Evolutionary conservation across 73 alveolate species (phyloP), one percentile per base, ranked within the genome.

Genomic region (Paramecium caudatum): DNA sequence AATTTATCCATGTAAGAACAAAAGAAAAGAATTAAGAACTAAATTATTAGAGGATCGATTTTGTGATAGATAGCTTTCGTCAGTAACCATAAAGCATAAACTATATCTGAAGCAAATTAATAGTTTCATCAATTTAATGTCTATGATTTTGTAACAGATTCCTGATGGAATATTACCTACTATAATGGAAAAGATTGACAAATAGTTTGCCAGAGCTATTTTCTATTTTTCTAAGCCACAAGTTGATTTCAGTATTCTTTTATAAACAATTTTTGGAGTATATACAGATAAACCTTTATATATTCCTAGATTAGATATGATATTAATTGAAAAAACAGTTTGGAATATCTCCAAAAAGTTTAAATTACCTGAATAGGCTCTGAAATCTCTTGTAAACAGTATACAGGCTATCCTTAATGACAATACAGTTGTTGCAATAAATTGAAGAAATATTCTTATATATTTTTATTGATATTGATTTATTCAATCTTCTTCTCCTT

Each of bases 401-500:
- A n/a, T n/a, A n/a, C n/a, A n/a, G n/a, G n/a, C n/a, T n/a, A n/a
- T n/a, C n/a, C n/a, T n/a, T n/a, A n/a, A n/a, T n/a, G n/a, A n/a
- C n/a, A n/a, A n/a, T n/a, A n/a, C n/a, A n/a, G n/a, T n/a, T n/a
- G n/a, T n/a, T n/a, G n/a, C n/a, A n/a, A n/a, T n/a, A n/a, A n/a
- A n/a, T n/a, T n/a, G n/a, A n/a, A n/a, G n/a, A n/a, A n/a, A n/a
- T n/a, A n/a, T n/a, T n/a, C n/a, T n/a, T n/a, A n/a, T n/a, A n/a
- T n/a, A n/a, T n/a, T n/a, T n/a, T n/a, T n/a, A n/a, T n/a, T n/a
- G n/a, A n/a, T n/a, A n/a, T n/a, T n/a, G n/a, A n/a, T n/a, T n/a
- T n/a, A n/a, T n/a, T n/a, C n/a, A n/a, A n/a, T n/a, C n/a, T 61
- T 61, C 41, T 61, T 61, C 81, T 68, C 55, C 55, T 5, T 68